Percentiles rank a stretch among this genome's conserved stretches.
Evolutionary conservation across 495 filamentous ascomycete species (phyloP).

Genomic region (Usnea hakonensis): DNA sequence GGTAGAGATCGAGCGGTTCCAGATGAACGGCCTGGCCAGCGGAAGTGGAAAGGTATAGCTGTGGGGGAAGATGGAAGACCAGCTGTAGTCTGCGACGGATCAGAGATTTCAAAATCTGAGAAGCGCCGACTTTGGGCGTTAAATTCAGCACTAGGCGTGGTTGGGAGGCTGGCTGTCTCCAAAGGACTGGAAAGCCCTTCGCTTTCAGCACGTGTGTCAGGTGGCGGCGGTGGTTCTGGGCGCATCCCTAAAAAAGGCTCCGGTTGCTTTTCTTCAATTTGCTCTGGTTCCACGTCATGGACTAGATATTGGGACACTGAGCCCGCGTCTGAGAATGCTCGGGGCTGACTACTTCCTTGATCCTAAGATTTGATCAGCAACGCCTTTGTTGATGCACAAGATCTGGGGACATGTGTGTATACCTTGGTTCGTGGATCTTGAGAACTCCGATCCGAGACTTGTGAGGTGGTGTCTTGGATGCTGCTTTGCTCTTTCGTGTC

Average conservation of each 20-base stretch:
- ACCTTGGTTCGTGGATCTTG: conserved; percentile 25
- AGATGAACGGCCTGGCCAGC: conserved; percentile 37
- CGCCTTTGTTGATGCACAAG: background rate
- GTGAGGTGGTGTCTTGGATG: background rate
- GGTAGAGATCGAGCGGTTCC: conserved; percentile 32
- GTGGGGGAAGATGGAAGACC: conserved; percentile 36
- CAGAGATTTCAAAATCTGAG: background rate
- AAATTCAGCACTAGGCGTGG: conserved; percentile 3
- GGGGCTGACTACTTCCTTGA: conserved; percentile 5
- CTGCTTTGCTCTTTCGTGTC: conserved; percentile 19
- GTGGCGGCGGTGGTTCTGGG: conserved; percentile 39
- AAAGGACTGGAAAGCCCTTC: conserved; percentile 8
- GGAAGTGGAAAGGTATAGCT: conserved; percentile 44
- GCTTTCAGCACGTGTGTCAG: conserved; percentile 13
- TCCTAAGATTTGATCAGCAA: conserved; percentile 19
- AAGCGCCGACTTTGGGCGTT: background rate
- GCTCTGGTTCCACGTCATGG: background rate
- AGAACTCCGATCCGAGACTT: conserved; percentile 23
- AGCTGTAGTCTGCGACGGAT: conserved; percentile 8
- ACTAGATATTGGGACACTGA: conserved; percentile 12
- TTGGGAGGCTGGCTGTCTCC: conserved; percentile 16
- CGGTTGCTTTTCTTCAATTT: conserved; percentile 26
- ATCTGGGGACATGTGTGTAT: conserved; percentile 16
- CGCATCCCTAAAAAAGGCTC: conserved; percentile 45
- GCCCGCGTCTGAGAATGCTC: conserved; percentile 2